Percentiles rank a stretch among this genome's conserved stretches.
Conservation (phyloP, 2,329 filamentous ascomycete genomes). For the Venturia oleaginea region DNA sequence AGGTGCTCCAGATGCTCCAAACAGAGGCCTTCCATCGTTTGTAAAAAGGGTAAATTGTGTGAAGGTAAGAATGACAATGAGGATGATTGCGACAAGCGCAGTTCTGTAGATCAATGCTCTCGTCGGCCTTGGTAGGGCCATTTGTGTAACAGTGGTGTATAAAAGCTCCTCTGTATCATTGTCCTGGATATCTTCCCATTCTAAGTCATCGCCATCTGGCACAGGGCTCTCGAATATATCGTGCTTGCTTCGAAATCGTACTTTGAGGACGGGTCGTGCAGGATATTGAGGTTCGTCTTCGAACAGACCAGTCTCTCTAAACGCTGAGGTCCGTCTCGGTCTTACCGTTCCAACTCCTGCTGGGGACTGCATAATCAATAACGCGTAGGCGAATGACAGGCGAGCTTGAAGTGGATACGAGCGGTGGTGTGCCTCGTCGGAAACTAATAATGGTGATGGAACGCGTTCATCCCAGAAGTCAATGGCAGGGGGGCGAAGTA, state of each 20-base stretch:
- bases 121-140: background rate
- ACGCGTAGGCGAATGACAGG: background rate
- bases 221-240: constrained; percentile 21
- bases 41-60: constrained; percentile 22
- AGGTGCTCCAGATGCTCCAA: constrained; percentile 23
- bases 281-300: constrained; percentile 13
- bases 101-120: constrained; percentile 19
- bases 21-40: constrained; percentile 19
- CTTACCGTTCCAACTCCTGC: background rate
- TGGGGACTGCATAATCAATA: background rate
- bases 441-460: background rate
- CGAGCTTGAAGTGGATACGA: background rate
- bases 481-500: background rate
- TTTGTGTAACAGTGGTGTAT: background rate
- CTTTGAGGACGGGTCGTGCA: constrained; percentile 13
- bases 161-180: background rate
- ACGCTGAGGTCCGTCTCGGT: constrained; percentile 16
- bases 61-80: constrained; percentile 17
- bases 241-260: constrained; percentile 22
- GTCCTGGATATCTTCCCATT: constrained; percentile 16
- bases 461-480: background rate
- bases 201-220: constrained; percentile 13
- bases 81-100: constrained; percentile 19
- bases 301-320: constrained; percentile 15
- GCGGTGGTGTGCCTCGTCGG: background rate